Evolutionary conservation across 768 basidiomycete species (phyloP).

Genomic region (Holtermannia corniformis): DNA sequence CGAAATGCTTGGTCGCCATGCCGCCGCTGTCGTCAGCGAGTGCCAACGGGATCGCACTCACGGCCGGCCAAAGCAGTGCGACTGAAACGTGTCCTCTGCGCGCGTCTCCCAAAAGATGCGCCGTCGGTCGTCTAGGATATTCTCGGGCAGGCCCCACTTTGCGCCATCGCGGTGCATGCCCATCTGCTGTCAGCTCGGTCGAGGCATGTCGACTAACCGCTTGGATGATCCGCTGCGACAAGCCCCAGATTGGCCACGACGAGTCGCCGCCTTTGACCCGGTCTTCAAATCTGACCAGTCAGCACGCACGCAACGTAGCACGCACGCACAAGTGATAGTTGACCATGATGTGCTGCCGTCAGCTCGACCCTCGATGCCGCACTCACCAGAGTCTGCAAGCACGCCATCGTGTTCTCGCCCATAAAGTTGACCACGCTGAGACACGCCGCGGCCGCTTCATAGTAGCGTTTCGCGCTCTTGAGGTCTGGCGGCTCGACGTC

Average conservation of each 20-base stretch:
- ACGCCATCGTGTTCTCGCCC: slow-evolving; percentile 14
- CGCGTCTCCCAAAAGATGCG: slow-evolving; percentile 12
- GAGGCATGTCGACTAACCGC: slow-evolving; percentile 15
- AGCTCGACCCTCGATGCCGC: neutral
- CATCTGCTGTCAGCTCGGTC: slow-evolving; percentile 11
- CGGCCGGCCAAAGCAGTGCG: slow-evolving; percentile 7
- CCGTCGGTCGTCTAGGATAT: slow-evolving; percentile 5
- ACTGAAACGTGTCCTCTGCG: slow-evolving; percentile 8
- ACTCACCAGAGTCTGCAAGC: slow-evolving; percentile 15
- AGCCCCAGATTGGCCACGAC: slow-evolving; percentile 25
- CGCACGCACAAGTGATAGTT: slow-evolving; percentile 14
- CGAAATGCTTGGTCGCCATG: slow-evolving; percentile 7
- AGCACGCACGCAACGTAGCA: too few species aligned
- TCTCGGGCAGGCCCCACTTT: slow-evolving; percentile 1
- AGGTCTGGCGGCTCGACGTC: slow-evolving; percentile 11
- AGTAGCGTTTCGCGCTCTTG: slow-evolving; percentile 6
- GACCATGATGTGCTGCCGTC: slow-evolving; percentile 9
- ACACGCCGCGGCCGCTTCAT: slow-evolving; percentile 7
- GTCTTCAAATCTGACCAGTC: too few species aligned
- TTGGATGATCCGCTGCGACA: slow-evolving; percentile 15
- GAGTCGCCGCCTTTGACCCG: slow-evolving; percentile 19
- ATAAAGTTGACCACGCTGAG: slow-evolving; percentile 17
- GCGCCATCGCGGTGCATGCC: slow-evolving; percentile 12
- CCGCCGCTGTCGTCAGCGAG: neutral
- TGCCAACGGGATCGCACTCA: too few species aligned